Evolutionary conservation across 257 asterid species (phyloP).

Genomic region (Penstemon barbatus): DNA sequence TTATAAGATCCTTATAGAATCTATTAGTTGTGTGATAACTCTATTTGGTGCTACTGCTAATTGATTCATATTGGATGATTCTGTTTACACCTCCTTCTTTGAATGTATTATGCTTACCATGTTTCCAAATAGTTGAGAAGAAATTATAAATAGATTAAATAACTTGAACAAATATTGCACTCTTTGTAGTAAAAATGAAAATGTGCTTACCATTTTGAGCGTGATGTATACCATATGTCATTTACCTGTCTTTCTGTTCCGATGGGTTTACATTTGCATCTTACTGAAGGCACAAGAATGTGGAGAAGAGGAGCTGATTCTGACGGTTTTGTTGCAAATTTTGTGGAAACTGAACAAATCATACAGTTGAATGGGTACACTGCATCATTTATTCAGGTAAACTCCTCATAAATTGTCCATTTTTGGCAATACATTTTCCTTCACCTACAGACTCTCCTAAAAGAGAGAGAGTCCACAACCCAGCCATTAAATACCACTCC

Average conservation of each 20-base stretch:
- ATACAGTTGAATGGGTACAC: slow-evolving; percentile 64
- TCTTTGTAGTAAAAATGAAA: slow-evolving; percentile 14
- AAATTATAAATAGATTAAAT: slow-evolving; percentile 8
- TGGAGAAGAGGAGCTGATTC: slow-evolving; percentile 99
- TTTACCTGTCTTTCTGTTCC: slow-evolving; percentile 26
- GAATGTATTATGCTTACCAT: background rate
- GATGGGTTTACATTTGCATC: slow-evolving; percentile 28
- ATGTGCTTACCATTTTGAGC: background rate
- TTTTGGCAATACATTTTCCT: slow-evolving; percentile 1
- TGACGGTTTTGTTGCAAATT: slow-evolving; percentile 96
- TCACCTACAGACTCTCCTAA: background rate
- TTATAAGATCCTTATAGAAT: too few relatives aligned
- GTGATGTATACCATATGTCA: background rate
- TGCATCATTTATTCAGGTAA: slow-evolving; percentile 89
- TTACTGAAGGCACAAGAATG: slow-evolving; percentile 83
- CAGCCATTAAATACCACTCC: too few relatives aligned
- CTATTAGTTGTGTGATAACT: slow-evolving; percentile 16
- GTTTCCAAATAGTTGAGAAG: background rate
- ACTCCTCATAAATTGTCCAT: slow-evolving; percentile 20
- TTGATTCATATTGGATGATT: slow-evolving; percentile 15
- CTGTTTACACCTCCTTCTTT: background rate
- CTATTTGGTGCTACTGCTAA: slow-evolving; percentile 18
- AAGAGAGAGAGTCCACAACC: too few relatives aligned
- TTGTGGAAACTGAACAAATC: slow-evolving; percentile 92
- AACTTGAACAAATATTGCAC: slow-evolving; percentile 4